A percentile compares a stretch with the other conserved stretches of the same genome.
These are phyloP conservation scores for Dalbergia oliveri DNA, from an alignment of 306 rosid species.

Conservation along the genomic window DNA sequence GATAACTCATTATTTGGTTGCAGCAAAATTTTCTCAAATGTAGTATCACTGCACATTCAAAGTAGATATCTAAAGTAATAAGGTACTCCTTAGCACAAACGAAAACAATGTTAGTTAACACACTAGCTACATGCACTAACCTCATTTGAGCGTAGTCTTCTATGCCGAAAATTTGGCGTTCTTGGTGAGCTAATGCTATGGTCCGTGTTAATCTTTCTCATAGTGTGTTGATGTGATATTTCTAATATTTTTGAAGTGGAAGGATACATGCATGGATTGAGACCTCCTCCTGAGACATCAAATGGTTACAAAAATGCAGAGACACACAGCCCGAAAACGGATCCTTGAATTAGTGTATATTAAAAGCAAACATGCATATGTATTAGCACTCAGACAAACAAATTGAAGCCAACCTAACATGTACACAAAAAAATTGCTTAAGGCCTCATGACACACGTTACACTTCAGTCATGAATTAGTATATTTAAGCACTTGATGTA, in stretches of 20 bases:
- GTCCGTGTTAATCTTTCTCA: constrained; percentile 60
- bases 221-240: constrained; percentile 22
- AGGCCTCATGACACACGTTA: neutral
- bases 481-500: neutral
- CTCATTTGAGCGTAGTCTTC: constrained; percentile 75
- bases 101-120: constrained; percentile 9
- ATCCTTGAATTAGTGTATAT: neutral
- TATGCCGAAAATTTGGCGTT: constrained; percentile 58
- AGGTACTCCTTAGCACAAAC: constrained; percentile 8
- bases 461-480: neutral
- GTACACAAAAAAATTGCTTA: neutral
- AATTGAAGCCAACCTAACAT: too few species aligned
- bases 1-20: neutral
- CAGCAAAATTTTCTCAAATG: neutral
- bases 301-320: constrained; percentile 27
- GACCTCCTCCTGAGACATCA: constrained; percentile 47
- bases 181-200: constrained; percentile 48
- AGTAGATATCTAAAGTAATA: neutral
- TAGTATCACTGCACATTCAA: constrained; percentile 6
- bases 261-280: constrained; percentile 37
- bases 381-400: neutral
- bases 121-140: constrained; percentile 43
- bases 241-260: constrained; percentile 27
- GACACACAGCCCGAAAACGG: neutral
- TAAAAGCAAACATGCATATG: neutral